Conservation (phyloP, 2,329 filamentous ascomycete genomes). For the Xylariaceae sp. region DNA sequence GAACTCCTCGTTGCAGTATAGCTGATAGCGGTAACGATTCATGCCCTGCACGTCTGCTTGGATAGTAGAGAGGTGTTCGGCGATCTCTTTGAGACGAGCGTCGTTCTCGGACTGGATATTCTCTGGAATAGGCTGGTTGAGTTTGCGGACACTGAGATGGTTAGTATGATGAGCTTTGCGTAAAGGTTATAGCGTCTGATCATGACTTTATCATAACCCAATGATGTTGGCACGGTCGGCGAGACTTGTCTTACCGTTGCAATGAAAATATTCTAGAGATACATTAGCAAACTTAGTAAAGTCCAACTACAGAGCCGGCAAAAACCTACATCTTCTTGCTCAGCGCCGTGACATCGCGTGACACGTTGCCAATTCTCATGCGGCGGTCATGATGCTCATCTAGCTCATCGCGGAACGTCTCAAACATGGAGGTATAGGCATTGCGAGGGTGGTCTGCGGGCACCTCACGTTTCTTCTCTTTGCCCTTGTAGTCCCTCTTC, state of each 20-base stretch:
- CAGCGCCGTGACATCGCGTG: slow-evolving; percentile 84
- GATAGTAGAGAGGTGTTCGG: slow-evolving; percentile 62
- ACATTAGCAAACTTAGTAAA: neutral
- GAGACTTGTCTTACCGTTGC: slow-evolving; percentile 58
- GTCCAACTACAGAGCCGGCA: neutral
- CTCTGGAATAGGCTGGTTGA: slow-evolving; percentile 60
- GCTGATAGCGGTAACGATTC: slow-evolving; percentile 81
- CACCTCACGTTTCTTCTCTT: slow-evolving; percentile 35
- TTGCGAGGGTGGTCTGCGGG: slow-evolving; percentile 35
- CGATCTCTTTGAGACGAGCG: slow-evolving; percentile 67
- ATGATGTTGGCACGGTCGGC: neutral
- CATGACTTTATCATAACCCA: neutral
- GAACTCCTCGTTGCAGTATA: slow-evolving; percentile 88
- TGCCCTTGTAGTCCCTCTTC: slow-evolving; percentile 54
- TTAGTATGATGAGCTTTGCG: neutral
- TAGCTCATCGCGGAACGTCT: slow-evolving; percentile 77
- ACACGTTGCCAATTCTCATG: slow-evolving; percentile 85
- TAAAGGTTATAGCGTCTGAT: neutral
- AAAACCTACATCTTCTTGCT: slow-evolving; percentile 87
- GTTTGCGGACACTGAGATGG: slow-evolving; percentile 55
- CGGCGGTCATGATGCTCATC: slow-evolving; percentile 93
- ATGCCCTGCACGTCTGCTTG: slow-evolving; percentile 70
- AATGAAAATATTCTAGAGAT: slow-evolving; percentile 69
- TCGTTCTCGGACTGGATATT: slow-evolving; percentile 68
- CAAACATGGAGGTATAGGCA: slow-evolving; percentile 72